These are phyloP conservation scores for Candida ortonii DNA, from an alignment of 805 yeast species.

Conservation along the genomic window DNA sequence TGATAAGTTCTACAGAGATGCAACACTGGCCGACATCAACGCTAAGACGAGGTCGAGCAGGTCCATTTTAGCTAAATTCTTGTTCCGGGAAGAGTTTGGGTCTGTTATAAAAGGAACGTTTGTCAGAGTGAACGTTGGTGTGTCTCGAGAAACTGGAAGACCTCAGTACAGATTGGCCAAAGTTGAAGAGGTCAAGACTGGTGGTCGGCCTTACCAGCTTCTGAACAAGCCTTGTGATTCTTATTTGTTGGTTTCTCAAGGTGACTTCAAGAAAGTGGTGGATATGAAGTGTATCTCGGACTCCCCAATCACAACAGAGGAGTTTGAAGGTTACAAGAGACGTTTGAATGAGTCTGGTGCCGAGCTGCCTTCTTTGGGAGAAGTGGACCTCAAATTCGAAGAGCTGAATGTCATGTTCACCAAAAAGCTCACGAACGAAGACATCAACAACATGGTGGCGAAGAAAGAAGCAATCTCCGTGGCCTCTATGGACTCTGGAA, in stretches of 20 bases:
- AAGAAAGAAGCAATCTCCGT: conserved; percentile 60
- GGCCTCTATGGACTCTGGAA: conserved; percentile 57
- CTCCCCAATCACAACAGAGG: conserved; percentile 64
- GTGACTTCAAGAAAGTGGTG: conserved; percentile 66
- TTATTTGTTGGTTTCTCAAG: conserved; percentile 76
- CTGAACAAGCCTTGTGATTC: conserved; percentile 44
- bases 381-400: conserved; percentile 59
- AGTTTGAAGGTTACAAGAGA: conserved; percentile 65
- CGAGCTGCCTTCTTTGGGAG: conserved; percentile 59
- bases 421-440: conserved; percentile 64
- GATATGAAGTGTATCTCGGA: conserved; percentile 82
- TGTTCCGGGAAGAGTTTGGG: conserved; percentile 80
- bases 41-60: conserved; percentile 69
- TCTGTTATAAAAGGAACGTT: conserved; percentile 68
- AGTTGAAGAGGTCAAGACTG: conserved; percentile 55
- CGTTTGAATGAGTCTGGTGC: conserved; percentile 58
- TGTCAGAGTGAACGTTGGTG: conserved; percentile 81
- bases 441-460: conserved; percentile 75
- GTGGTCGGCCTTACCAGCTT: conserved; percentile 41
- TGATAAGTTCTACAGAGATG: conserved; percentile 36
- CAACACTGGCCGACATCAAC: conserved; percentile 65
- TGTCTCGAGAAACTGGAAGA: conserved; percentile 56
- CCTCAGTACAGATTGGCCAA: conserved; percentile 81
- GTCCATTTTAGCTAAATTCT: conserved; percentile 65
- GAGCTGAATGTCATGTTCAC: conserved; percentile 62